Percentiles rank a stretch among this genome's conserved stretches.
These are phyloP conservation scores for Trichoderma sp. DNA, from an alignment of 2,329 filamentous ascomycete species.

Conservation along the genomic window DNA sequence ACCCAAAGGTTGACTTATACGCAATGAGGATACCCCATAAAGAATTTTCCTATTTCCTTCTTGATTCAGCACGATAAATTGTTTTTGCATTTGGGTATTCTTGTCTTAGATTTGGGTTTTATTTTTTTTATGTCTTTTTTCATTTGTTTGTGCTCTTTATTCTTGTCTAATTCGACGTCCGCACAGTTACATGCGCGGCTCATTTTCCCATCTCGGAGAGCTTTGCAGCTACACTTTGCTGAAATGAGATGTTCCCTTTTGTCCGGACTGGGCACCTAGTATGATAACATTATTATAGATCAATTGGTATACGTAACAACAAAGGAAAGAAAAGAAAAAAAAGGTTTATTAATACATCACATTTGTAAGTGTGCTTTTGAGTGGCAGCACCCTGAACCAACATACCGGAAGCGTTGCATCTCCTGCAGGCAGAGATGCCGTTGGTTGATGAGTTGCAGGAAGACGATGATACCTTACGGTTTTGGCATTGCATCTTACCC, in stretches of 20 bases:
- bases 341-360: not conserved
- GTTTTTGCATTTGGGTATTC: not conserved
- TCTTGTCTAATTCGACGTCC: not conserved
- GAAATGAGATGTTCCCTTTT: not conserved
- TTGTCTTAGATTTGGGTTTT: not conserved
- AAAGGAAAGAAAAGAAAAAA: not conserved
- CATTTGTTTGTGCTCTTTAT: not conserved
- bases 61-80: not conserved
- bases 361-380: not conserved
- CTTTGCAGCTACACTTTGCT: not conserved
- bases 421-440: not conserved
- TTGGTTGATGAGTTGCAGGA: not conserved
- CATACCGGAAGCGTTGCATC: not conserved
- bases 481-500: not conserved
- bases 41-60: conserved; percentile 1
- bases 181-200: not conserved
- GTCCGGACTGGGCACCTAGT: not conserved
- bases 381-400: not conserved
- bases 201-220: not conserved
- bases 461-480: not conserved
- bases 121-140: not conserved
- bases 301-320: not conserved
- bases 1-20: conserved; percentile 14
- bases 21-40: conserved; percentile 16
- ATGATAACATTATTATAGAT: not conserved